A percentile compares a stretch with the other conserved stretches of the same genome.
Evolutionary conservation across 2,329 filamentous ascomycete species (phyloP).

Genomic region (Aspergillus thermomutatus): DNA sequence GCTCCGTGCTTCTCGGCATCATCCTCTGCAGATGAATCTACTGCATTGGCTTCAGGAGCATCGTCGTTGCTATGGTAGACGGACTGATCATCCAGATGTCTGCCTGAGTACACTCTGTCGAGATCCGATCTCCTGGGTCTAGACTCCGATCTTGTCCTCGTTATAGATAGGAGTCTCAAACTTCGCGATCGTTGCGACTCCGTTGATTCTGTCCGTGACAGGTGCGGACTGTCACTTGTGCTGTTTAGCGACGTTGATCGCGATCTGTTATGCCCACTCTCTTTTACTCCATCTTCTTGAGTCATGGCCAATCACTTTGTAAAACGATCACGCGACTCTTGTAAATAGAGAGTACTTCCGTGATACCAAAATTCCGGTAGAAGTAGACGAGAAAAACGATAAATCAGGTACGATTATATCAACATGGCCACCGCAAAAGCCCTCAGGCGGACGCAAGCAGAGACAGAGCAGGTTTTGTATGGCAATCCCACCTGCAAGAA

Average conservation of each 20-base stretch:
- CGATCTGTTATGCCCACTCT: constrained; percentile 6
- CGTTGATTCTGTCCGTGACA: constrained; percentile 5
- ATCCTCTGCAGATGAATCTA: constrained; percentile 2
- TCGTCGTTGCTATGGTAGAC: constrained; percentile 27
- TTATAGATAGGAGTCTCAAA: constrained; percentile 2
- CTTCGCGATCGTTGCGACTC: constrained; percentile 1
- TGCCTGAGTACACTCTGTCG: constrained; percentile 27
- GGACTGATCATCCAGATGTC: constrained; percentile 33
- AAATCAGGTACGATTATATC: background rate
- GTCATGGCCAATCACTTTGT: constrained; percentile 7
- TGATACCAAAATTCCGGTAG: background rate
- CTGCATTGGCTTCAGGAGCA: constrained; percentile 7
- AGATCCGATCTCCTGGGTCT: constrained; percentile 13
- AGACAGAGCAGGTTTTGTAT: background rate
- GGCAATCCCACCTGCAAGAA: background rate
- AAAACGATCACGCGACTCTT: background rate
- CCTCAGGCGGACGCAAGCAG: background rate
- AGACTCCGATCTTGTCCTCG: constrained; percentile 15
- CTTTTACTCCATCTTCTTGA: background rate
- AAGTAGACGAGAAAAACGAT: background rate
- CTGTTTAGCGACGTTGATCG: constrained; percentile 17
- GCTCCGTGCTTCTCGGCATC: constrained; percentile 12
- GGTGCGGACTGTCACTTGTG: constrained; percentile 7
- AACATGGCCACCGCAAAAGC: background rate
- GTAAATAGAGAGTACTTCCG: background rate